Evolutionary conservation across 306 rosid genomes (phyloP).

Genomic region (Acacia acuminata): DNA sequence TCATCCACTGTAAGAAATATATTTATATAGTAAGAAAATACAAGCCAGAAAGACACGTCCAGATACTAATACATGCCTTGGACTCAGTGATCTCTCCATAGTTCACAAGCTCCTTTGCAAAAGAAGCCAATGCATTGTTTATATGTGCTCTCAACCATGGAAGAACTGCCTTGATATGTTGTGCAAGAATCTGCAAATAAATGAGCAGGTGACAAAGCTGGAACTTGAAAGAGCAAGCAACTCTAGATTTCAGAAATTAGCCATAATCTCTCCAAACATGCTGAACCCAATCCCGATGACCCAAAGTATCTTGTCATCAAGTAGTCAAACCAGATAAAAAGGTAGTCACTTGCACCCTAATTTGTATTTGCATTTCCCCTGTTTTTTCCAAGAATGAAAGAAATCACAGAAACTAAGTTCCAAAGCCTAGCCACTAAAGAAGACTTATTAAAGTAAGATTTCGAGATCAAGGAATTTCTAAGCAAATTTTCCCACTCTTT

Average conservation of each 20-base stretch:
- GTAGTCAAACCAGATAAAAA: background rate
- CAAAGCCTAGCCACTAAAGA: background rate
- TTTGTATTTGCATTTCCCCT: background rate
- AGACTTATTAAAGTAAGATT: background rate
- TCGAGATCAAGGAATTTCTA: background rate
- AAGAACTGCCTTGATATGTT: conserved; percentile 78
- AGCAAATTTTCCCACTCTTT: background rate
- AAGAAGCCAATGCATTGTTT: conserved; percentile 68
- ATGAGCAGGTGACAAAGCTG: conserved; percentile 22
- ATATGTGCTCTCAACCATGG: conserved; percentile 88
- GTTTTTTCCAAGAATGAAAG: background rate
- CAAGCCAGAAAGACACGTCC: conserved; percentile 13
- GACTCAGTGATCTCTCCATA: conserved; percentile 91
- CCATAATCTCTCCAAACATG: conserved; percentile 4
- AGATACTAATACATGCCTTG: conserved; percentile 57
- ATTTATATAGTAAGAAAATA: background rate
- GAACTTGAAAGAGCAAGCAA: background rate
- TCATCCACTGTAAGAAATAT: conserved; percentile 25
- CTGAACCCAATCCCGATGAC: background rate
- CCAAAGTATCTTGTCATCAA: background rate
- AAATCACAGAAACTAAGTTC: background rate
- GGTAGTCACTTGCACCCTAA: background rate
- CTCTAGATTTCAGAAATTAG: background rate
- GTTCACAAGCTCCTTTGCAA: conserved; percentile 90
- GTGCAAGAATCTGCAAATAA: conserved; percentile 74